A percentile compares a stretch with the other conserved stretches of the same genome.
Conservation (phyloP, 805 yeast species). For the Teunomyces stri region DNA sequence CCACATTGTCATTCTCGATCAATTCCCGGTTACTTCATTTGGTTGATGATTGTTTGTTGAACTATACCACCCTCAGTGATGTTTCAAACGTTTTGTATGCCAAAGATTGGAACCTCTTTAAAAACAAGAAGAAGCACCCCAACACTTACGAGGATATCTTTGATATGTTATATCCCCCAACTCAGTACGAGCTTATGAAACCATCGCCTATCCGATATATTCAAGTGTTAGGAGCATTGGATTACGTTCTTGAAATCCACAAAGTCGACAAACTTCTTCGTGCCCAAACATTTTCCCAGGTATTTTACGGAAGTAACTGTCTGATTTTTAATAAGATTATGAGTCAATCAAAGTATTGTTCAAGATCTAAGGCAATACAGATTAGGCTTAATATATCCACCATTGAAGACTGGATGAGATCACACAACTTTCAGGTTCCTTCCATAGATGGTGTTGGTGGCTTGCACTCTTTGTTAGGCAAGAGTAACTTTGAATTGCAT, state of each 20-base stretch:
- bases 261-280: conserved; percentile 75
- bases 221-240: conserved; percentile 83
- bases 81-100: conserved; percentile 73
- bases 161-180: conserved; percentile 80
- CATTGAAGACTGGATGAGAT: conserved; percentile 90
- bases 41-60: conserved; percentile 65
- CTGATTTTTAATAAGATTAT: conserved; percentile 72
- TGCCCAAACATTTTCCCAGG: conserved; percentile 73
- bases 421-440: conserved; percentile 51
- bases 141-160: conserved; percentile 71
- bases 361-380: conserved; percentile 86
- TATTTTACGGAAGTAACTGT: conserved; percentile 74
- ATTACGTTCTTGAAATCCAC: conserved; percentile 80
- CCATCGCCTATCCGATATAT: conserved; percentile 87
- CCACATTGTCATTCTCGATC: conserved; percentile 65
- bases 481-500: conserved; percentile 11
- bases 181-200: conserved; percentile 71
- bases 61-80: conserved; percentile 82
- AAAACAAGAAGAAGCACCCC: conserved; percentile 39
- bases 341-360: conserved; percentile 62
- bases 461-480: conserved; percentile 18
- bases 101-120: conserved; percentile 58
- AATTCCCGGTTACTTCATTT: conserved; percentile 57
- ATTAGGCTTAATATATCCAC: conserved; percentile 81
- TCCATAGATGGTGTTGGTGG: conserved; percentile 34